These are phyloP conservation scores for Tuctoria greenei DNA, from an alignment of 176 grass and related monocot species.

Conservation along the genomic window DNA sequence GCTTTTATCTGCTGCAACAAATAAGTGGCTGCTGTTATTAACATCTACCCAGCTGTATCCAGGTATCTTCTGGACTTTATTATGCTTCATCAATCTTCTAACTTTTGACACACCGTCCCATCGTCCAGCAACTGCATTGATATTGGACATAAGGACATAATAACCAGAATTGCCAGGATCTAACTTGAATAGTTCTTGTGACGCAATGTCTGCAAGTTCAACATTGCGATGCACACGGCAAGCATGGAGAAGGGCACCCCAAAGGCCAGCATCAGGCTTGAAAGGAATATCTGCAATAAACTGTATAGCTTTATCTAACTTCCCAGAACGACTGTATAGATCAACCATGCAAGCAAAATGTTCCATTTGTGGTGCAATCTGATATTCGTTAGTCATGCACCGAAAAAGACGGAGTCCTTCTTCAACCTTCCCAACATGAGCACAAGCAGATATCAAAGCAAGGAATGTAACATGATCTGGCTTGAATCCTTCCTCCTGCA, in stretches of 20 bases:
- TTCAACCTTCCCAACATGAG: slow-evolving; percentile 67
- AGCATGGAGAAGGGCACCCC: slow-evolving; percentile 81
- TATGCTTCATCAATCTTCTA: slow-evolving; percentile 84
- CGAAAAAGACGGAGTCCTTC: slow-evolving; percentile 64
- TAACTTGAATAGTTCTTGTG: slow-evolving; percentile 58
- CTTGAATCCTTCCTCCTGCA: slow-evolving; percentile 68
- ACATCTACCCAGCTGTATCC: slow-evolving; percentile 86
- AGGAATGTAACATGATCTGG: slow-evolving; percentile 84
- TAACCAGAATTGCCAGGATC: slow-evolving; percentile 87
- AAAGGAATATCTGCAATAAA: slow-evolving; percentile 68
- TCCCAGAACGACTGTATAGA: slow-evolving; percentile 72
- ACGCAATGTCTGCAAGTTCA: slow-evolving; percentile 72
- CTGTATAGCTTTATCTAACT: slow-evolving; percentile 64
- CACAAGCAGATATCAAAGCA: slow-evolving; percentile 82
- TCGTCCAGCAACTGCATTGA: slow-evolving; percentile 73
- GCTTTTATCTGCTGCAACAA: slow-evolving; percentile 72
- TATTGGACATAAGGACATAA: slow-evolving; percentile 93
- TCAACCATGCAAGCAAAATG: slow-evolving; percentile 84
- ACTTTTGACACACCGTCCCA: slow-evolving; percentile 80
- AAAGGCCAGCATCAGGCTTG: slow-evolving; percentile 77
- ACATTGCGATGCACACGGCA: slow-evolving; percentile 64
- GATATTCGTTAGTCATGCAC: slow-evolving; percentile 55
- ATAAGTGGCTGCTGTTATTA: slow-evolving; percentile 65
- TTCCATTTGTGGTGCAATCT: slow-evolving; percentile 66
- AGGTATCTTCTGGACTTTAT: slow-evolving; percentile 67